Percentiles rank a stretch among this genome's conserved stretches.
Evolutionary conservation across 345 rosid genomes (phyloP).

Genomic region (Gossypium raimondii): DNA sequence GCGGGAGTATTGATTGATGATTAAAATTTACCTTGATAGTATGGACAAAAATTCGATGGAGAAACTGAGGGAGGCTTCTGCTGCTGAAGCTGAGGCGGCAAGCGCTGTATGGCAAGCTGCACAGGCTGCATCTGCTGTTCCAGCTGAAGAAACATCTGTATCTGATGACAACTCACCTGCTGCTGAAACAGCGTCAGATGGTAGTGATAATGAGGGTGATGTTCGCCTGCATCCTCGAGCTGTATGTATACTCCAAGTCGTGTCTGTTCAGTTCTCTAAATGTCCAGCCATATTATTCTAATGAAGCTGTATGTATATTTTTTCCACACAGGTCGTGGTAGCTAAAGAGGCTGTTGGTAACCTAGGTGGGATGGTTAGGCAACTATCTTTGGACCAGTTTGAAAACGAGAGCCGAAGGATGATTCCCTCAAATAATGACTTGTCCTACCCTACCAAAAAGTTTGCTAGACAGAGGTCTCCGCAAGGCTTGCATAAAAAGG

Average conservation of each 20-base stretch:
- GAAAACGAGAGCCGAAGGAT: conserved; percentile 97
- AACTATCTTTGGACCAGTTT: conserved; percentile 91
- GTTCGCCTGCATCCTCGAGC: conserved; percentile 98
- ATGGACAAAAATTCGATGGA: conserved; percentile 82
- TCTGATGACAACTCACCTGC: conserved; percentile 74
- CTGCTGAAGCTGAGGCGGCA: conserved; percentile 97
- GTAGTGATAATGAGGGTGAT: conserved; percentile 73
- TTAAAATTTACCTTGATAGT: conserved; percentile 36
- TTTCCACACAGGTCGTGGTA: conserved; percentile 69
- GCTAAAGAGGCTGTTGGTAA: conserved; percentile 94
- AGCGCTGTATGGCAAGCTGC: conserved; percentile 97
- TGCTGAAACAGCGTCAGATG: conserved; percentile 61
- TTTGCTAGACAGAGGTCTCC: conserved; percentile 83
- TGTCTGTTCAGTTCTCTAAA: conserved; percentile 1
- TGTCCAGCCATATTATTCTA: conserved; percentile 15
- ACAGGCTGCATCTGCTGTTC: conserved; percentile 57
- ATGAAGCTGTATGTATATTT: conserved; percentile 10
- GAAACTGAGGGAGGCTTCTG: conserved; percentile 93
- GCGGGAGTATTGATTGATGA: conserved; percentile 11
- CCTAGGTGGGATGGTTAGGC: conserved; percentile 97
- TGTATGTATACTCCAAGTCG: conserved; percentile 47
- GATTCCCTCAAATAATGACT: conserved; percentile 76
- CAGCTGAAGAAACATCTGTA: conserved; percentile 66
- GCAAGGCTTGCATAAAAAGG: conserved; percentile 96
- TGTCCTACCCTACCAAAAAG: conserved; percentile 69